Evolutionary conservation across 2,329 filamentous ascomycete genomes (phyloP).

Genomic region (Fonsecaea multimorphosa): DNA sequence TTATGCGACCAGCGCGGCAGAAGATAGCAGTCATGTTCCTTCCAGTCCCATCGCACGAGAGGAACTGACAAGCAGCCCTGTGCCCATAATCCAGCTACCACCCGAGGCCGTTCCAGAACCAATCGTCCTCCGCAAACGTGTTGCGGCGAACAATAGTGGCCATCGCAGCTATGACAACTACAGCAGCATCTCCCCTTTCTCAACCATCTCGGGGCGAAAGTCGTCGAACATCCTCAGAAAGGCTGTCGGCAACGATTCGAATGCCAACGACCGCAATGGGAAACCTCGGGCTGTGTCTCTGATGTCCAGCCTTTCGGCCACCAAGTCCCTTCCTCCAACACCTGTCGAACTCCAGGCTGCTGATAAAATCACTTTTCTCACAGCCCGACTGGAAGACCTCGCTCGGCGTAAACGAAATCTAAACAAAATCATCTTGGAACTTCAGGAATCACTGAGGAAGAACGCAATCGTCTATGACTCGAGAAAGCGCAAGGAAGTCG

Average conservation of each 20-base stretch:
- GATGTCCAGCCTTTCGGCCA: slow-evolving; percentile 42
- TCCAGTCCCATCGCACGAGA: slow-evolving; percentile 47
- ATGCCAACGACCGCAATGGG: slow-evolving; percentile 12
- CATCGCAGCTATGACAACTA: slow-evolving; percentile 46
- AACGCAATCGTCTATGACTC: slow-evolving; percentile 72
- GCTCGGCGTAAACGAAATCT: slow-evolving; percentile 73
- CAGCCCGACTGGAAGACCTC: slow-evolving; percentile 69
- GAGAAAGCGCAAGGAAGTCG: slow-evolving; percentile 63
- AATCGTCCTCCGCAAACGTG: slow-evolving; percentile 50
- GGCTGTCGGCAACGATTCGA: slow-evolving; percentile 23
- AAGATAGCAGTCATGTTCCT: slow-evolving; percentile 36
- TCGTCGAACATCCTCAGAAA: slow-evolving; percentile 37
- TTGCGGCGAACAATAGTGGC: slow-evolving; percentile 31
- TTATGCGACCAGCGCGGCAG: slow-evolving; percentile 60
- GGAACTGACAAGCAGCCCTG: slow-evolving; percentile 48
- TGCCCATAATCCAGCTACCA: slow-evolving; percentile 42
- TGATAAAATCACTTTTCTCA: slow-evolving; percentile 70
- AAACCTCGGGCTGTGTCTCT: slow-evolving; percentile 32
- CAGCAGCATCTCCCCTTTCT: slow-evolving; percentile 43
- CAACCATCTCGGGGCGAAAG: slow-evolving; percentile 31
- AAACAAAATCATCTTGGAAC: slow-evolving; percentile 73
- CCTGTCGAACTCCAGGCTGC: slow-evolving; percentile 62
- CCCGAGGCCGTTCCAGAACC: slow-evolving; percentile 41
- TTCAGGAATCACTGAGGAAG: slow-evolving; percentile 77
- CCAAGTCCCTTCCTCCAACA: slow-evolving; percentile 66